phyloP scores from a whole-genome alignment of 805 yeast species.

The Sugiyamaella mastotermitis region DNA sequence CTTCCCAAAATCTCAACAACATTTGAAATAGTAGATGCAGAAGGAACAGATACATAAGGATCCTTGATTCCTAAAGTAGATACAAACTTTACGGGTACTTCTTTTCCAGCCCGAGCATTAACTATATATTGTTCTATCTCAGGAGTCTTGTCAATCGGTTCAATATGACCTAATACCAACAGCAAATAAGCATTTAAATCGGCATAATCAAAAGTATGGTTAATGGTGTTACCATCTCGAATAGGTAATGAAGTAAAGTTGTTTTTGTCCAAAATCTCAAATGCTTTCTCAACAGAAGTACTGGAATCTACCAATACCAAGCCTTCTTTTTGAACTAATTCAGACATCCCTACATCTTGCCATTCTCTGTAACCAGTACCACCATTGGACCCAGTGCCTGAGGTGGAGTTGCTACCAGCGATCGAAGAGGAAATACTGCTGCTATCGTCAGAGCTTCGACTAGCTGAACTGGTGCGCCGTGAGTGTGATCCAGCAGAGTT shows the following conservation, averaged over 20 bases:
- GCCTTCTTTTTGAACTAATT: conserved; percentile 72
- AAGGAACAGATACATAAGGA: conserved; percentile 75
- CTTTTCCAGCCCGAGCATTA: conserved; percentile 79
- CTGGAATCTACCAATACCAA: conserved; percentile 62
- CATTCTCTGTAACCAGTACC: conserved; percentile 56
- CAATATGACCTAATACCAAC: conserved; percentile 70
- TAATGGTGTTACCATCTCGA: conserved; percentile 15
- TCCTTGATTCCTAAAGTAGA: conserved; percentile 80
- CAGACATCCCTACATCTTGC: conserved; percentile 65
- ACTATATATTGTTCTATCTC: conserved; percentile 35
- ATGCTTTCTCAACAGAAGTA: conserved; percentile 80
- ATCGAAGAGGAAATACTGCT: conserved; percentile 7
- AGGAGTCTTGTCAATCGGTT: conserved; percentile 21
- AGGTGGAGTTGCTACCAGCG: conserved; percentile 1
- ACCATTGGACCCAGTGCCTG: conserved; percentile 1
- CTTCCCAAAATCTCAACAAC: conserved; percentile 87
- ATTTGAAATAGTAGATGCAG: conserved; percentile 50
- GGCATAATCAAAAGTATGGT: conserved; percentile 79
- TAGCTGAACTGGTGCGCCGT: conserved; percentile 11
- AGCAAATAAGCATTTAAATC: conserved; percentile 84
- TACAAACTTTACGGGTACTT: conserved; percentile 87
- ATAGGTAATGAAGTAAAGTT: conserved; percentile 87
- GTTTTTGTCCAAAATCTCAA: conserved; percentile 64
- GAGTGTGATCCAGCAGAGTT: neutral
- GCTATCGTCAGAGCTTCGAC: conserved; percentile 8